These are phyloP conservation scores for Skeletonema grethae DNA, from an alignment of 108 stramenopile species.

Conservation along the genomic window DNA sequence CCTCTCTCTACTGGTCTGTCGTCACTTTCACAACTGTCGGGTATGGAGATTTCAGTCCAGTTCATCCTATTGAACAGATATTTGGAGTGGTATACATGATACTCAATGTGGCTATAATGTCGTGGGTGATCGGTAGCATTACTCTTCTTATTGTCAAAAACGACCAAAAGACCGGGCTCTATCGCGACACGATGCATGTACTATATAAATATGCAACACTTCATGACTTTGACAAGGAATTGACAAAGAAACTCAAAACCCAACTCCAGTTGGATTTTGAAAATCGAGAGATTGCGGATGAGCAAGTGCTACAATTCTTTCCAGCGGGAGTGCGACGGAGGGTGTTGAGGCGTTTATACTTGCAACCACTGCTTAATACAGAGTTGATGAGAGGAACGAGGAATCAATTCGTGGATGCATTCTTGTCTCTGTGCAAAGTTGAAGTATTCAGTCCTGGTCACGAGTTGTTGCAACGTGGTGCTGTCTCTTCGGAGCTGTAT, in stretches of 20 bases:
- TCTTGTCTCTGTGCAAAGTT: conserved; percentile 49
- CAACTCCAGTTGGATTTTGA: conserved; percentile 58
- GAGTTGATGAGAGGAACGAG: conserved; percentile 48
- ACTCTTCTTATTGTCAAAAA: conserved; percentile 62
- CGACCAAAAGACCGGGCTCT: conserved; percentile 52
- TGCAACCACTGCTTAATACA: conserved; percentile 41
- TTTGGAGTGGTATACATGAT: conserved; percentile 57
- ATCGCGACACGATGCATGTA: conserved; percentile 37
- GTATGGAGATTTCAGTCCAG: conserved; percentile 61
- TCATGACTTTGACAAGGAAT: conserved; percentile 15
- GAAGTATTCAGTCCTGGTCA: conserved; percentile 62
- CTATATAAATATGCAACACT: conserved; percentile 31
- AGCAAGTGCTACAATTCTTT: conserved; percentile 57
- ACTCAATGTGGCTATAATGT: conserved; percentile 39
- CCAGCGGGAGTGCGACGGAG: conserved; percentile 44
- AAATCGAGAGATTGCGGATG: conserved; percentile 55
- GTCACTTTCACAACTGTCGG: conserved; percentile 62
- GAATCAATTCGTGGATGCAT: conserved; percentile 57
- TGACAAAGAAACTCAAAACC: conserved; percentile 35
- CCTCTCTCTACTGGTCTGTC: conserved; percentile 56
- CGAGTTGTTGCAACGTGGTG: conserved; percentile 45
- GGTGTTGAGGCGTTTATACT: conserved; percentile 50
- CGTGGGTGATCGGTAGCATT: conserved; percentile 69
- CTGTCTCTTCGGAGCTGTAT: conserved; percentile 50
- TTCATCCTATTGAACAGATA: conserved; percentile 54